Conservation (phyloP, 176 grass and related monocot genomes). For the Stipa capillata region DNA sequence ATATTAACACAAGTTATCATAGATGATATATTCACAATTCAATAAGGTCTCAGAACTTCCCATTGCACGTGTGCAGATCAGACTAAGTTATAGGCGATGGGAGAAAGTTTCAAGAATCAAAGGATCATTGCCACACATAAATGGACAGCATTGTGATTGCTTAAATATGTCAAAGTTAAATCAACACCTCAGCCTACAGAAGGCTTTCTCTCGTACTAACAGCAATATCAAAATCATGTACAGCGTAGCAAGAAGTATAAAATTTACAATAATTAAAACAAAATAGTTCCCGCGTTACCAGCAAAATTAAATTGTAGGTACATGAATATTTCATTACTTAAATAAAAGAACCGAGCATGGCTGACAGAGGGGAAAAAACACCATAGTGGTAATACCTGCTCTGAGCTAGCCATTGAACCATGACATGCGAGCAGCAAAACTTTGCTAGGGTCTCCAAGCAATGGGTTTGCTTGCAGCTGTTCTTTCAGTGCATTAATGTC, state of each 20-base stretch:
- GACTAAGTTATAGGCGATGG: neutral
- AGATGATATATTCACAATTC: neutral
- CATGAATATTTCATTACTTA: neutral
- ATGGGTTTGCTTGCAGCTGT: slow-evolving; percentile 82
- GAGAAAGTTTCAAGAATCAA: neutral
- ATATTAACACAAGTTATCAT: neutral
- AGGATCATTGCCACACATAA: neutral
- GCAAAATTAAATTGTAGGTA: neutral
- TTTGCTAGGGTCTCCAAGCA: slow-evolving; percentile 86
- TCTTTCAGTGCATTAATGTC: slow-evolving; percentile 97
- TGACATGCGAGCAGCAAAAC: slow-evolving; percentile 95
- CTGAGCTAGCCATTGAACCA: slow-evolving; percentile 90
- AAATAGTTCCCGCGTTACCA: neutral
- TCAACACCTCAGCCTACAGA: neutral
- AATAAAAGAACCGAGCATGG: slow-evolving; percentile 1
- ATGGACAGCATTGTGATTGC: neutral
- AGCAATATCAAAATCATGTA: neutral
- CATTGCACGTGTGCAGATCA: neutral
- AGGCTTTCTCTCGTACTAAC: neutral
- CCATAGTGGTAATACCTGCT: slow-evolving; percentile 52
- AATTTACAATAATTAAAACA: neutral
- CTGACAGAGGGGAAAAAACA: neutral
- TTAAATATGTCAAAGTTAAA: neutral
- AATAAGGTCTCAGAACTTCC: neutral
- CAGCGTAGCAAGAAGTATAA: neutral